Evolutionary conservation across 345 rosid species (phyloP).

Genomic region (Murraya paniculata): DNA sequence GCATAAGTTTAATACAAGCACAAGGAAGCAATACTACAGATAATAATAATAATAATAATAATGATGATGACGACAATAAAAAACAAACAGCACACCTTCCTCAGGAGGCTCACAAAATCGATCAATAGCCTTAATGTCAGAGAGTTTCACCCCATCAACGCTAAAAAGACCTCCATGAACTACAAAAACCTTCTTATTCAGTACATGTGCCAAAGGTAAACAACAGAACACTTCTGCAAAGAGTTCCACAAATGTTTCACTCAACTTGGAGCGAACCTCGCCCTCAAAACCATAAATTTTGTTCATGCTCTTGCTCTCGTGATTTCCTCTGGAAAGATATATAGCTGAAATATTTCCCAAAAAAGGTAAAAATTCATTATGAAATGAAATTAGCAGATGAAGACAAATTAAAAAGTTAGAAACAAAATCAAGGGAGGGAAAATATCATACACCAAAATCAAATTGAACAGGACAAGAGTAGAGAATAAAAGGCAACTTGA

Average conservation of each 20-base stretch:
- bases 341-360: constrained; percentile 56
- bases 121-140: constrained; percentile 83
- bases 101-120: constrained; percentile 98
- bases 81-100: constrained; percentile 62
- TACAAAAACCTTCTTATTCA: constrained; percentile 74
- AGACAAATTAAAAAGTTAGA: neutral
- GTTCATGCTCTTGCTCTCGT: constrained; percentile 99
- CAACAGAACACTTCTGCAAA: constrained; percentile 96
- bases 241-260: constrained; percentile 87
- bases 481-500: neutral
- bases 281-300: constrained; percentile 99
- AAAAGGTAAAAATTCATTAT: constrained; percentile 5
- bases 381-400: neutral
- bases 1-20: neutral
- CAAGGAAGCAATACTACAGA: neutral
- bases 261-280: constrained; percentile 92
- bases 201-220: constrained; percentile 90
- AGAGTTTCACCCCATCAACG: constrained; percentile 89
- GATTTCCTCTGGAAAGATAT: constrained; percentile 94
- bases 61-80: neutral
- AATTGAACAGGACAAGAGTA: neutral
- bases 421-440: neutral
- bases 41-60: neutral
- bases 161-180: constrained; percentile 99
- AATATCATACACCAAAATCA: neutral